Conservation (phyloP, 176 grass and related monocot species). For the Metroxylon sagu region DNA sequence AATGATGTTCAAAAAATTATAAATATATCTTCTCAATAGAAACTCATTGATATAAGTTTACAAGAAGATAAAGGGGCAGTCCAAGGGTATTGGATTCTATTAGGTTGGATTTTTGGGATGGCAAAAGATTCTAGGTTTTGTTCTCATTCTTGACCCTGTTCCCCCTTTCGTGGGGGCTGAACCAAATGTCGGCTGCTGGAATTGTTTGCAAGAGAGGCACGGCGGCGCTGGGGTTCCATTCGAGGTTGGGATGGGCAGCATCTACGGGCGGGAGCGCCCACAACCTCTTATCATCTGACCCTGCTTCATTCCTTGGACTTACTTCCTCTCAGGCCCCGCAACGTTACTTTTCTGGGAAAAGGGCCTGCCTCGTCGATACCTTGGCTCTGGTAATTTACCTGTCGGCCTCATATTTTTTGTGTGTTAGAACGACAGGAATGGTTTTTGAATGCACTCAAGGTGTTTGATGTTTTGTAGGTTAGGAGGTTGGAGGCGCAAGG, state of each 20-base stretch:
- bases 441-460: background rate
- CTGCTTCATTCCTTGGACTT: no score
- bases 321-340: background rate
- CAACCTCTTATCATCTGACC: background rate
- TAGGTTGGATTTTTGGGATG: no score
- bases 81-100: no score
- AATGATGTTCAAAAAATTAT: no score
- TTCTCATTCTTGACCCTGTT: no score
- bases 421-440: background rate
- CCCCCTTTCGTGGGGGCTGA: no score
- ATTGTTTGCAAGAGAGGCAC: slow-evolving; percentile 14
- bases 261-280: slow-evolving; percentile 5
- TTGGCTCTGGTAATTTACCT: slow-evolving; percentile 49
- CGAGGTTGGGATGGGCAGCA: slow-evolving; percentile 30
- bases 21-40: no score
- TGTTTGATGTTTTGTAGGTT: slow-evolving; percentile 40
- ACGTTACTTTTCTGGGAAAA: slow-evolving; percentile 53
- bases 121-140: no score
- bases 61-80: no score
- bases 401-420: background rate
- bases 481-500: slow-evolving; percentile 87
- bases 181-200: slow-evolving; percentile 6
- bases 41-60: no score
- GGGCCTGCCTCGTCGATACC: slow-evolving; percentile 84
- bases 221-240: slow-evolving; percentile 10